Percentiles rank a stretch among this genome's conserved stretches.
Conservation (phyloP, 192 early-diverging fungal genomes). For the Coemansia sp. region DNA sequence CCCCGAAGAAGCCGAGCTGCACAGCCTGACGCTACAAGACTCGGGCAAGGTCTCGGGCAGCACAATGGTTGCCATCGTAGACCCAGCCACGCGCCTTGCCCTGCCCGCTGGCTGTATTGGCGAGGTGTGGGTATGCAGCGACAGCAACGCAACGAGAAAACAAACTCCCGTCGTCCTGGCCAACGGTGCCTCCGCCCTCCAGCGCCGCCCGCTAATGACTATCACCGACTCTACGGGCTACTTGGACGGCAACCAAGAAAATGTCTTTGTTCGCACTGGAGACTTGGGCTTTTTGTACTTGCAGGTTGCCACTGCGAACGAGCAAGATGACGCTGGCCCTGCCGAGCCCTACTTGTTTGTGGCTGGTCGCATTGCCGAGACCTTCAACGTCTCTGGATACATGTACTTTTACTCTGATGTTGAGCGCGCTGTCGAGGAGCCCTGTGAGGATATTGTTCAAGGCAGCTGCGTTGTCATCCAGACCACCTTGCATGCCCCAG, state of each 20-base stretch:
- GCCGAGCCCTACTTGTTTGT: slow-evolving; percentile 80
- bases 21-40: slow-evolving; percentile 65
- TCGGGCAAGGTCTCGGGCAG: slow-evolving; percentile 76
- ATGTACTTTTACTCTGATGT: slow-evolving; percentile 76
- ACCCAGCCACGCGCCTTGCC: slow-evolving; percentile 72
- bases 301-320: slow-evolving; percentile 56
- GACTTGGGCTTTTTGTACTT: slow-evolving; percentile 83
- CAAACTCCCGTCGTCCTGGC: slow-evolving; percentile 14
- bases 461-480: slow-evolving; percentile 45
- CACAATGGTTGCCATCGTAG: slow-evolving; percentile 83
- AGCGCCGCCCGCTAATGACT: slow-evolving; percentile 17
- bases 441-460: slow-evolving; percentile 52
- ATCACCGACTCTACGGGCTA: slow-evolving; percentile 25
- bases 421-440: slow-evolving; percentile 73
- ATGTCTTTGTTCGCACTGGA: slow-evolving; percentile 77
- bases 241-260: slow-evolving; percentile 63
- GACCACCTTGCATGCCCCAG: slow-evolving; percentile 28
- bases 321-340: slow-evolving; percentile 57
- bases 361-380: slow-evolving; percentile 71
- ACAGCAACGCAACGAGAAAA: slow-evolving; percentile 44
- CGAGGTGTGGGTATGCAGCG: slow-evolving; percentile 83
- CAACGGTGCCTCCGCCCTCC: background rate
- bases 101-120: slow-evolving; percentile 73
- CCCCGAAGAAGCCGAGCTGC: slow-evolving; percentile 51
- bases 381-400: slow-evolving; percentile 69